Evolutionary conservation across 2,329 filamentous ascomycete genomes (phyloP), one percentile per base, ranked within the genome.

Genomic region (Nemania serpens): DNA sequence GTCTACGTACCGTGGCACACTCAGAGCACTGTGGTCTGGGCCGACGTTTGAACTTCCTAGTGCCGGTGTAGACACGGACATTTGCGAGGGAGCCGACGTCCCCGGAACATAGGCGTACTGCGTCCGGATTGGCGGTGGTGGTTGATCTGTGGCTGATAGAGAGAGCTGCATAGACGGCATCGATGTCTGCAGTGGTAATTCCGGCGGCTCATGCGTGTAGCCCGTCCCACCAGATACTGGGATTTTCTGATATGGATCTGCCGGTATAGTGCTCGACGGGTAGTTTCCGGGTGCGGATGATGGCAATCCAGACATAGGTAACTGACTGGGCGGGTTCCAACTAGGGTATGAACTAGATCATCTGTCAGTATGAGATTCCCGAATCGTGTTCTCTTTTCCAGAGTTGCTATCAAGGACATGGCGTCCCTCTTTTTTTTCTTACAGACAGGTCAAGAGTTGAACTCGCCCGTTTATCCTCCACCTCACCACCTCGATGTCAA

Each of bases 1-100:
- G 69, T 86, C 84, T 49, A 86, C 78, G 67, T 86, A 87, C 64
- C 84, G 78, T 11, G 84, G 83, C 47, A 86, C 79, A 67, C 76
- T 84, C 57, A 85, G 76, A 18, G 76, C 76, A 59, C 75, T 78
- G 54, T 83, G 79, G 43, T 83, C 81, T 1, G 77, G 71, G 50
- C 70, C 69, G 39, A 74, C 63, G 36, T 41, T 43, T 36, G 63
- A 61, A 33, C 63, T 66, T 36, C 63, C 63, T 29, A 66, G 33
- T 6, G 61, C 70, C 47, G 75, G 79, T 41, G 74, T 74, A 17
- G 79, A 71, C 13, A 79, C 73, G 5, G 83, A 79, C 3, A 85
- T 74, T 48, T 83, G 82, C 3, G 81, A 77, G 5, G 83, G 77
- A 1, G 81, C 79, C 4, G 81, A 80, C 4, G 81, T 79, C 12